These are phyloP conservation scores for Dipteronia dyeriana DNA, from an alignment of 345 rosid species.

Conservation along the genomic window DNA sequence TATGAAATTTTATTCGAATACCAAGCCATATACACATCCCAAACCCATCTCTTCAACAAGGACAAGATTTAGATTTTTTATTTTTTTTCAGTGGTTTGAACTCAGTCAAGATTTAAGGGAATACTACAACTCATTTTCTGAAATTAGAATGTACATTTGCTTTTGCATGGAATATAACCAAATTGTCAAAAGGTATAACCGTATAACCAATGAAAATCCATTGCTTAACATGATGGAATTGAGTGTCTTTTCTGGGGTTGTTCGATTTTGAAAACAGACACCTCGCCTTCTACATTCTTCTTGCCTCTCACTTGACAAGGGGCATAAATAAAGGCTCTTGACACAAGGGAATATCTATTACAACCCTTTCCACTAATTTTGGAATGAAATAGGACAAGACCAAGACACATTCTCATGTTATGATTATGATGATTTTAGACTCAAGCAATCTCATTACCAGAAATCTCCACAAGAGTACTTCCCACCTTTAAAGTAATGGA, in stretches of 20 bases:
- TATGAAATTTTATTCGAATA: neutral
- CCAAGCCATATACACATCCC: neutral
- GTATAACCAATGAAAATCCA: neutral
- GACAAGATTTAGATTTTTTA: neutral
- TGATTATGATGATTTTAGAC: neutral
- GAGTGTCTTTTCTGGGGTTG: neutral
- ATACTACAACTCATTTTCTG: neutral
- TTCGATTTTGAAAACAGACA: neutral
- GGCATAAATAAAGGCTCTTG: neutral
- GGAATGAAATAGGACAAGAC: neutral
- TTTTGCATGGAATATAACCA: neutral
- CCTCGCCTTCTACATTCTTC: neutral
- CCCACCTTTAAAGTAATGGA: slow-evolving; percentile 84
- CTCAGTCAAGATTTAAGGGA: neutral
- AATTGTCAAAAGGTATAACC: neutral
- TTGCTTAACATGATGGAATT: neutral
- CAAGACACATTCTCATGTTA: neutral
- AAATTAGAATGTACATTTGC: neutral
- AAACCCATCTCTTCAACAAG: neutral
- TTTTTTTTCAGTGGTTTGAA: neutral
- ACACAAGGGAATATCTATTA: neutral
- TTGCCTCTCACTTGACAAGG: neutral
- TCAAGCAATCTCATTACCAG: slow-evolving; percentile 51
- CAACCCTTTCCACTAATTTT: neutral
- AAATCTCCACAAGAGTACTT: slow-evolving; percentile 80